A percentile compares a stretch with the other conserved stretches of the same genome.
phyloP scores from a whole-genome alignment of 306 rosid species.

The Begonia loranthoides region DNA sequence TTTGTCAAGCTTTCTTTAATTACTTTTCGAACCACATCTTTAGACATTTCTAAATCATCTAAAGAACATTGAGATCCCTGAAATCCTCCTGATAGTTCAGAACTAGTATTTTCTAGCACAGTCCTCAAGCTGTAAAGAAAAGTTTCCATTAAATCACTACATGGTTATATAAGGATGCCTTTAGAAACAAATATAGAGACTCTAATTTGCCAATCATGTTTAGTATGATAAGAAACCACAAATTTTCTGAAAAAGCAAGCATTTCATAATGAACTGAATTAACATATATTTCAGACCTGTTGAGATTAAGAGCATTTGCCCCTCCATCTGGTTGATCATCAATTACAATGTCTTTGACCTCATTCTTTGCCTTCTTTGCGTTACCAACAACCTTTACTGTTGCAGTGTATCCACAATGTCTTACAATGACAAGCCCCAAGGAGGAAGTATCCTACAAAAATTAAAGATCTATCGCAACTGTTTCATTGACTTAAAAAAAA shows the following conservation, averaged over 20 bases:
- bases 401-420: constrained; percentile 83
- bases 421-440: constrained; percentile 45
- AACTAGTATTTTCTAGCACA: constrained; percentile 47
- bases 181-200: no score
- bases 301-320: constrained; percentile 76
- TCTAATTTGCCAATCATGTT: no score
- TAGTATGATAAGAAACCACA: no score
- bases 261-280: neutral
- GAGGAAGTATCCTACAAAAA: constrained; percentile 65
- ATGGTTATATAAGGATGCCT: no score
- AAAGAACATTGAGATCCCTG: constrained; percentile 21
- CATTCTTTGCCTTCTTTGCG: constrained; percentile 33
- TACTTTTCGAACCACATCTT: constrained; percentile 31
- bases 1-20: constrained; percentile 45
- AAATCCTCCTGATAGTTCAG: constrained; percentile 29
- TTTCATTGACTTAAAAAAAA: neutral
- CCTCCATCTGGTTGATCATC: constrained; percentile 91
- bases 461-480: neutral
- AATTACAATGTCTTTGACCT: constrained; percentile 44
- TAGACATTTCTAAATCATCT: constrained; percentile 34
- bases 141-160: constrained; percentile 14
- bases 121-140: constrained; percentile 55
- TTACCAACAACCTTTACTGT: constrained; percentile 60
- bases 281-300: constrained; percentile 37
- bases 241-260: no score